Base-by-base conservation (phyloP, 176 grass and related monocot genomes). In the Zea mays region DNA sequence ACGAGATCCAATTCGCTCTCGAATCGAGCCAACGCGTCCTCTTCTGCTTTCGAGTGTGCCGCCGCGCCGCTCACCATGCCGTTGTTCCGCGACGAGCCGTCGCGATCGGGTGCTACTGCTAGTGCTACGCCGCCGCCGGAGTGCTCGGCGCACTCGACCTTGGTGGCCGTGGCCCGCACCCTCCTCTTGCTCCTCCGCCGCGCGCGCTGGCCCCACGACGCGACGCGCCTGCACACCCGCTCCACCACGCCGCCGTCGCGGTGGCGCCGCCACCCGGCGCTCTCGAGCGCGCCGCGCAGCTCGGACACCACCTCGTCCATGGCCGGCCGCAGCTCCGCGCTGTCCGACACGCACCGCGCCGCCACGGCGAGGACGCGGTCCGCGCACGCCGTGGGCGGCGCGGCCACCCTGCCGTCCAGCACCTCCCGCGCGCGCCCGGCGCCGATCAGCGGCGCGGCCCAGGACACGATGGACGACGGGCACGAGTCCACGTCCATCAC, bases 131-230 rank as follows among this genome's bases (percentile, higher is more conserved):
- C 40, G 47, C 75, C 49, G 83, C 71, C 64, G 36, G 88, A 84
- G 70, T 90, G 83, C 79, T 88, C 91, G n/a, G 76, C 89, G 91
- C 91, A 98, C 74, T 88, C 87, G 67, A 94, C 82, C 74, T 84
- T 98, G 56, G 85, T 92, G 56, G 91, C 84, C 34, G 85, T 92
- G 56, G 91, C 84, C 34, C 69, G 79, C 50, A 77, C 66, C 83
- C 70, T 86, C 36, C 21, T 67, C 47, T 45, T 71, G 73, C n/a
- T 74, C 82, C 81, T 77, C 80, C 74, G 87, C 73, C 74, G 83
- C 37, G 69, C 80, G 75, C 67, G 77, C 69, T 68, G 58, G 43
- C 86, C 89, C 91, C 91, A 92, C 62, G 81, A 76, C 65, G 60
- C 71, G 60, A 92, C 80, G 72, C 80, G 79, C 37, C 85, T 86